Evolutionary conservation across 23 red algal species (phyloP).

Genomic region (Chondrus crispus): DNA sequence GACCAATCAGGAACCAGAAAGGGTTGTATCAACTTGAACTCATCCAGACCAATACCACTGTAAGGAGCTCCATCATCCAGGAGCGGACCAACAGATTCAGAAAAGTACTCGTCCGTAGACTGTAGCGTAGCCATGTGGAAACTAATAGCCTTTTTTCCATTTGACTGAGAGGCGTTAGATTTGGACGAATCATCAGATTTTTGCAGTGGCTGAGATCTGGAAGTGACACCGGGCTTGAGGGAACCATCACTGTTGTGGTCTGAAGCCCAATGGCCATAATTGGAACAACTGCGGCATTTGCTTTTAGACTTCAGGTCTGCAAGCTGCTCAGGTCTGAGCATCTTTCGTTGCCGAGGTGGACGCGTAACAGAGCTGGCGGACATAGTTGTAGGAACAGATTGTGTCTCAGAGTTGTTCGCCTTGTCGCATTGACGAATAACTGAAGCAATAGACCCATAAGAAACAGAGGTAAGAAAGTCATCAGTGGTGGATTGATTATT

Average conservation of each 20-base stretch:
- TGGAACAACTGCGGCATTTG: not conserved
- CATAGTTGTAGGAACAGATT: not conserved
- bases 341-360: not conserved
- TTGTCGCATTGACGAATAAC: not conserved
- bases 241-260: not conserved
- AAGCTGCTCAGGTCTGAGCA: not conserved
- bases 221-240: not conserved
- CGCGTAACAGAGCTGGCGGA: not conserved
- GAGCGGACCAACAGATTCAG: constrained; percentile 18
- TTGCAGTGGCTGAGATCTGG: not conserved
- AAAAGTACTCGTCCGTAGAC: not conserved
- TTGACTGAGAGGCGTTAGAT: too few relatives aligned
- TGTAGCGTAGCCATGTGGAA: not conserved
- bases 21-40: constrained; percentile 11
- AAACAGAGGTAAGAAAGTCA: not conserved
- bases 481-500: not conserved
- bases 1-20: constrained; percentile 16
- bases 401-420: not conserved
- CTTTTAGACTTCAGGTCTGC: not conserved
- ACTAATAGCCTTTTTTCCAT: constrained; percentile 6
- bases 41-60: constrained; percentile 22
- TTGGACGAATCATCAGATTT: not conserved
- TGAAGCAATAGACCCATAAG: not conserved
- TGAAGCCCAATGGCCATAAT: not conserved
- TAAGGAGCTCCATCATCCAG: constrained; percentile 47